Base-by-base conservation (phyloP, 495 filamentous ascomycete genomes). In the Penicillium longicatenatum region DNA sequence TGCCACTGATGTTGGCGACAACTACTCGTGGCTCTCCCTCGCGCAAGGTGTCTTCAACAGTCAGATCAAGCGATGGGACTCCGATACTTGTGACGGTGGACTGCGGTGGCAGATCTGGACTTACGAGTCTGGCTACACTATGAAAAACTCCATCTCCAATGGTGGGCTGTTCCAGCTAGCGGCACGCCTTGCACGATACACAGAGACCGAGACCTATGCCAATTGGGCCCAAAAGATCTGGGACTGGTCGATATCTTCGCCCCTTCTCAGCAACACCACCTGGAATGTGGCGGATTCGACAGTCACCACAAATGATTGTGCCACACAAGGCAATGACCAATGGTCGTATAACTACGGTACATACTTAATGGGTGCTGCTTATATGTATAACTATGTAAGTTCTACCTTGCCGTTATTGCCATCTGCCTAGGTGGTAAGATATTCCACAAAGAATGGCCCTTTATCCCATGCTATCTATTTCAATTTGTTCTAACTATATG, bases 41-140 rank as follows among this genome's bases (percentile, higher is more conserved):
- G 90, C 88, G 4, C 89, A 93, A 74, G 87, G 84, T 51, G 89
- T 90, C 14, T 91, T 89, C 77, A 90, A 92, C 63, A 82, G 83
- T 4, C 88, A 90, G 64, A 80, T 74, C n/a, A 57, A 63, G 8
- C 76, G 79, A 50, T 86, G 82, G 82, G 78, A 85, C 58, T 71
- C 61, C 0, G 52, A 55, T 1, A 68, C 71, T 4, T 86, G 83
- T 53, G 66, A 66, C 10, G 83, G 83, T 44, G 83, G 83, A 12
- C 62, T 85, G 57, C 74, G 74, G 22, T 86, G 82, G 82, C 83
- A 86, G 61, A 79, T 84, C 47, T 83, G 73, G 64, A 66, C 74
- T 17, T 76, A 72, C 54, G 78, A 83, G 59, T 68, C 62, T 20
- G 83, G 83, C 3, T 84, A 80, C 44, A 75, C 75, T 56, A 87